Evolutionary conservation across 2,329 filamentous ascomycete species (phyloP).

Genomic region (Chaetomium sp.): DNA sequence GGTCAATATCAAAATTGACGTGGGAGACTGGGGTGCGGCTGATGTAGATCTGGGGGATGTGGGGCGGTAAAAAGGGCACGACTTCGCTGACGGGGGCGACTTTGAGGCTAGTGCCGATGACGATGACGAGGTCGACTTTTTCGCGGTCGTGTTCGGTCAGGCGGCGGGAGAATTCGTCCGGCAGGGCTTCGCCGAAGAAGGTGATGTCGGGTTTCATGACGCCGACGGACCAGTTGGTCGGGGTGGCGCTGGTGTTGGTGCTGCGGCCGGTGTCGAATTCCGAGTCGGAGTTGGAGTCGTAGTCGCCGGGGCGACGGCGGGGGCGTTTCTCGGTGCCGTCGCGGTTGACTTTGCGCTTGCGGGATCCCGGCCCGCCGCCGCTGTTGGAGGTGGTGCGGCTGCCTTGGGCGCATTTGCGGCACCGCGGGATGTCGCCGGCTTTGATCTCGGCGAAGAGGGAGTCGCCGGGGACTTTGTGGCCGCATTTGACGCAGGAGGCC

Average conservation of each 20-base stretch:
- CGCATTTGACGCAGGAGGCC: conserved; percentile 80
- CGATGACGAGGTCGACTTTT: conserved; percentile 79
- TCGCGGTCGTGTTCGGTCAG: conserved; percentile 76
- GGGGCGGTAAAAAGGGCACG: conserved; percentile 67
- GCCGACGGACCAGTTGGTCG: conserved; percentile 53
- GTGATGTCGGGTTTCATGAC: conserved; percentile 98
- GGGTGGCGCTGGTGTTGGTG: conserved; percentile 34
- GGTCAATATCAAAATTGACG: conserved; percentile 92
- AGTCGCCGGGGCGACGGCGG: conserved; percentile 35
- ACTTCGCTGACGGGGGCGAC: conserved; percentile 94
- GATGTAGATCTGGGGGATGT: conserved; percentile 86
- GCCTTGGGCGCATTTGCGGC: conserved; percentile 59
- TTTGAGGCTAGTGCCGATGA: conserved; percentile 94
- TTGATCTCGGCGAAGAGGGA: conserved; percentile 74
- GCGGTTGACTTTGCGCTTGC: conserved; percentile 46
- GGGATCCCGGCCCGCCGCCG: conserved; percentile 32
- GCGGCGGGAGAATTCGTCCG: conserved; percentile 72
- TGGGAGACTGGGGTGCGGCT: conserved; percentile 77
- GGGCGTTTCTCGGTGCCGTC: conserved; percentile 33
- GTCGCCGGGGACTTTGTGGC: conserved; percentile 65
- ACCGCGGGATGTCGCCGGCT: conserved; percentile 68
- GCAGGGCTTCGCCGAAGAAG: conserved; percentile 90
- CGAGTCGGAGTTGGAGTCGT: conserved; percentile 39
- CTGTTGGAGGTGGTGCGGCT: conserved; percentile 38
- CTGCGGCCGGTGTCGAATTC: conserved; percentile 37